Percentiles rank a stretch among this genome's conserved stretches.
Conservation (phyloP, 305 asterid genomes). For the Rubia tinctorum region DNA sequence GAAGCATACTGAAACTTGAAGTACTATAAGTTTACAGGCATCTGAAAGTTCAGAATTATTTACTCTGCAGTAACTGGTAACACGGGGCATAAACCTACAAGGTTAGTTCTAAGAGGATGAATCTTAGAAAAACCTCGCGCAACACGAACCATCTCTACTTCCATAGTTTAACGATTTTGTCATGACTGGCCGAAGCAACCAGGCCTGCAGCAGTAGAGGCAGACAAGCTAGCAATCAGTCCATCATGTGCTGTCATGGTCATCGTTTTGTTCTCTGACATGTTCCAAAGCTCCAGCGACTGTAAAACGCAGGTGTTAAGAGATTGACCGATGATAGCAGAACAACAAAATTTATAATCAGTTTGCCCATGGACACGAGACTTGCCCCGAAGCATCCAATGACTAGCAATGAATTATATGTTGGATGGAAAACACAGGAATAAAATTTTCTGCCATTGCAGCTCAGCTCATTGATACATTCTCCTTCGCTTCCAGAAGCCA, state of each 20-base stretch:
- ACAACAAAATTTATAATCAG: background rate
- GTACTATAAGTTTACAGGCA: background rate
- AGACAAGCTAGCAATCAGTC: constrained; percentile 74
- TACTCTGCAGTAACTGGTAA: background rate
- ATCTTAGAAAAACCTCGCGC: background rate
- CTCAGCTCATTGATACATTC: constrained; percentile 84
- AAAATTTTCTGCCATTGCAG: constrained; percentile 82
- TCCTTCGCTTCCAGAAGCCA: constrained; percentile 80
- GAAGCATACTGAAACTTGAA: background rate
- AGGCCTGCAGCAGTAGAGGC: constrained; percentile 67
- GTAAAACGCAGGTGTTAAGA: constrained; percentile 14
- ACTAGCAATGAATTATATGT: constrained; percentile 72
- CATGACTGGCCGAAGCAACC: constrained; percentile 97
- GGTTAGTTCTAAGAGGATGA: background rate
- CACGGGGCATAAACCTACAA: background rate
- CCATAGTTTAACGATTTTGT: constrained; percentile 86
- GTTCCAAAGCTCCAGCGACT: constrained; percentile 98
- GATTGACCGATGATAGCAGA: background rate
- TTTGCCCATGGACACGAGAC: constrained; percentile 7
- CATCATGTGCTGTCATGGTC: constrained; percentile 84
- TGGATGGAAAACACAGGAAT: constrained; percentile 96
- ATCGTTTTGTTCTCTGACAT: constrained; percentile 77
- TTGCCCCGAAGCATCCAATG: constrained; percentile 96
- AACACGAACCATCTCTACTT: constrained; percentile 31
- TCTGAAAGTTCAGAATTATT: background rate